phyloP scores from a whole-genome alignment of 352 stramenopile species.

The Globisporangium nagaii region DNA sequence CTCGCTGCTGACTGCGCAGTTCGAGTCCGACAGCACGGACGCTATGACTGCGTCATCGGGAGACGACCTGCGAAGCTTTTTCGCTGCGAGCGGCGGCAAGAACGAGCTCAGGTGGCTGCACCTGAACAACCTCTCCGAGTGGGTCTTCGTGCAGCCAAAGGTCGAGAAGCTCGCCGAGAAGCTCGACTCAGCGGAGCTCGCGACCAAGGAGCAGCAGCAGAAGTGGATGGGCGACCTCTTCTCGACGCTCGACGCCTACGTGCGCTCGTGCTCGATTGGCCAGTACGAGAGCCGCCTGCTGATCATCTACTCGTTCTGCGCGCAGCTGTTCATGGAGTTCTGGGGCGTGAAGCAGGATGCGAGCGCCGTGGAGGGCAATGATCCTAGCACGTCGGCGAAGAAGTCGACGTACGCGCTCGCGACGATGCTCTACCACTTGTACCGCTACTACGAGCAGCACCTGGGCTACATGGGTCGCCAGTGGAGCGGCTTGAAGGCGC shows the following conservation, averaged over 20 bases:
- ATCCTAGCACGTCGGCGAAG: background rate
- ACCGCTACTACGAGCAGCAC: slow-evolving; percentile 95
- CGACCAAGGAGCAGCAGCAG: slow-evolving; percentile 27
- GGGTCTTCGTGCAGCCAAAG: slow-evolving; percentile 42
- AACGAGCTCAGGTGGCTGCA: slow-evolving; percentile 57
- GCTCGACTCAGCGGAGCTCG: background rate
- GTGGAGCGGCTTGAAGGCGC: slow-evolving; percentile 84
- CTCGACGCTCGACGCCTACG: slow-evolving; percentile 88
- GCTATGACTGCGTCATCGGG: background rate
- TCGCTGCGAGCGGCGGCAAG: background rate
- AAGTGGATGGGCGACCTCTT: slow-evolving; percentile 82
- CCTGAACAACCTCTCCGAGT: slow-evolving; percentile 51
- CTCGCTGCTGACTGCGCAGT: slow-evolving; percentile 73
- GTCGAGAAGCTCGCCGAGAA: slow-evolving; percentile 2
- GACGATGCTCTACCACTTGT: slow-evolving; percentile 91
- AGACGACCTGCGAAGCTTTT: slow-evolving; percentile 2
- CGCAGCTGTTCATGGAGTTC: slow-evolving; percentile 81
- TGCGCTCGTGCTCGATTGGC: slow-evolving; percentile 84
- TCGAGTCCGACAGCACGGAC: slow-evolving; percentile 39
- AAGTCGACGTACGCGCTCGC: slow-evolving; percentile 51
- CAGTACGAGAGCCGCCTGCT: slow-evolving; percentile 90
- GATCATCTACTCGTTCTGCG: slow-evolving; percentile 86
- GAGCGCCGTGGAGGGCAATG: background rate
- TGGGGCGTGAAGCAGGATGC: slow-evolving; percentile 17
- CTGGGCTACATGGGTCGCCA: slow-evolving; percentile 72